These are phyloP conservation scores for Mytilinidion resinicola DNA, from an alignment of 495 filamentous ascomycete species.

Conservation along the genomic window DNA sequence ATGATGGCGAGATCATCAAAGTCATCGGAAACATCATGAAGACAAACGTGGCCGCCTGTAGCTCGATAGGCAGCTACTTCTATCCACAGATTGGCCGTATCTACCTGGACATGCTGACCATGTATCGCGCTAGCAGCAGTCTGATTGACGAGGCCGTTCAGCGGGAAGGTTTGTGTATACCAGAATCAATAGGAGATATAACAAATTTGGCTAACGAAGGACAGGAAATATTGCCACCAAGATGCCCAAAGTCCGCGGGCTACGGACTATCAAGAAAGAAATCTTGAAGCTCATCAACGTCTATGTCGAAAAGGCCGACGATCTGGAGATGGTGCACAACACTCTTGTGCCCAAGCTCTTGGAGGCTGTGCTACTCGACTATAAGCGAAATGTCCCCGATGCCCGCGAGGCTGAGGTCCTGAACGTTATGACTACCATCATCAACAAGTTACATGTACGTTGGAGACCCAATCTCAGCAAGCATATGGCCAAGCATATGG, in stretches of 20 bases:
- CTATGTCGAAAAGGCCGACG: conserved; percentile 96
- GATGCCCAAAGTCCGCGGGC: conserved; percentile 88
- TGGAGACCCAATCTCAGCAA: conserved; percentile 42
- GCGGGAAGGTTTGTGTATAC: conserved; percentile 61
- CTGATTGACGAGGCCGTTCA: conserved; percentile 89
- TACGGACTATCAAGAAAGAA: conserved; percentile 98
- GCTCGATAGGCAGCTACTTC: conserved; percentile 93
- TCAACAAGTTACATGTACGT: conserved; percentile 90
- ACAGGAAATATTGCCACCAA: conserved; percentile 89
- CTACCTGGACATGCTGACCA: conserved; percentile 96
- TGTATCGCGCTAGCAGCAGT: conserved; percentile 94
- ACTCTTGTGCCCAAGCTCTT: conserved; percentile 96
- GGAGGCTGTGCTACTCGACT: conserved; percentile 90
- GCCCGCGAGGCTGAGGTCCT: conserved; percentile 95
- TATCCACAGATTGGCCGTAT: conserved; percentile 98
- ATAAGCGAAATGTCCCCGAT: conserved; percentile 93
- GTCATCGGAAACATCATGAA: conserved; percentile 99
- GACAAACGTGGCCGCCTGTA: conserved; percentile 95
- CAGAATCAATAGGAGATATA: not conserved
- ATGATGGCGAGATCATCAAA: conserved; percentile 92
- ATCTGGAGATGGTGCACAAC: conserved; percentile 81
- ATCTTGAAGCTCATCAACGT: conserved; percentile 97
- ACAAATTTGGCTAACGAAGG: not conserved
- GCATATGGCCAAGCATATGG: conserved; percentile 40
- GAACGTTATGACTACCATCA: conserved; percentile 95